Evolutionary conservation across 129 eudicot species (phyloP).

Genomic region (Chrysanthemum lavandulifolium): DNA sequence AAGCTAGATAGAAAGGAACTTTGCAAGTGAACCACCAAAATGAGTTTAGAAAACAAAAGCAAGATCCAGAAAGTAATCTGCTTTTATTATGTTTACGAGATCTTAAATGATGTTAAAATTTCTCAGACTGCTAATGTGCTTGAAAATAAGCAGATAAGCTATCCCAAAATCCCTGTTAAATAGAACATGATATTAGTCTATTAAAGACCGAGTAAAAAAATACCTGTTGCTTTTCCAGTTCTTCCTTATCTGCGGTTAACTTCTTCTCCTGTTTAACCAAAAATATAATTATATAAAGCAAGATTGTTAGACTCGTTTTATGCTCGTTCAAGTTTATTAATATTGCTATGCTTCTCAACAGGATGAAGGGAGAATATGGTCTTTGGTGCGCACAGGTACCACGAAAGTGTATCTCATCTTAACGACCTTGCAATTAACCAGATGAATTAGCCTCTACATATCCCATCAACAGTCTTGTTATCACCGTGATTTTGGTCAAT

Average conservation of each 20-base stretch:
- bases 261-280: conserved; percentile 22
- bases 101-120: not conserved
- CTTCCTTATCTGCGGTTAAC: conserved; percentile 4
- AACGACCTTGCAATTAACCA: conserved; percentile 25
- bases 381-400: not conserved
- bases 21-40: no score
- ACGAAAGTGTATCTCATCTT: not conserved
- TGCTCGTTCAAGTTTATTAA: not conserved
- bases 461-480: not conserved
- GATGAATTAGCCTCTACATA: conserved; percentile 23
- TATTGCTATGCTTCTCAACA: not conserved
- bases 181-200: no score
- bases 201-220: not conserved
- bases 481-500: not conserved
- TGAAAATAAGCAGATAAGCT: no score
- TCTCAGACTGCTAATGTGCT: no score
- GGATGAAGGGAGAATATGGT: not conserved
- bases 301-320: not conserved
- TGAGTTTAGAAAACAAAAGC: no score
- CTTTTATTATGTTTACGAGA: not conserved
- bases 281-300: not conserved
- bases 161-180: no score
- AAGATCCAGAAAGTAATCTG: no score
- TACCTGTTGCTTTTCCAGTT: conserved; percentile 18
- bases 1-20: no score